These are phyloP conservation scores for Penicillium sp. DNA, from an alignment of 2,329 filamentous ascomycete species.

Conservation along the genomic window DNA sequence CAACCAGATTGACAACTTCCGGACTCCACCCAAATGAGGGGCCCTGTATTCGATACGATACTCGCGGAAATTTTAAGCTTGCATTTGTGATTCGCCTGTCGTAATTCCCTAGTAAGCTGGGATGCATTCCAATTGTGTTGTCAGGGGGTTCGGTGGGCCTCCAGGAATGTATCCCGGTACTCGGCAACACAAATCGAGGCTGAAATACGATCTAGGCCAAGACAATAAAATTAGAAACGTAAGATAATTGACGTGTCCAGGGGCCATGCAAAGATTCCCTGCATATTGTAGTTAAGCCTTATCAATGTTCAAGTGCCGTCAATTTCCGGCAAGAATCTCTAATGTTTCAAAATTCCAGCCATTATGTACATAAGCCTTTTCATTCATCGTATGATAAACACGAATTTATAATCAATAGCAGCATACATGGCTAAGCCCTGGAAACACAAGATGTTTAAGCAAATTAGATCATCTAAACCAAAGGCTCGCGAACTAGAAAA, in stretches of 20 bases:
- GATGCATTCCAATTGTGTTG: slow-evolving; percentile 26
- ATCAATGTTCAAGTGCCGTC: no score
- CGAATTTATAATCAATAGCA: neutral
- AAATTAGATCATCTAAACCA: neutral
- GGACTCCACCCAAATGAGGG: neutral
- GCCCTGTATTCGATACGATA: neutral
- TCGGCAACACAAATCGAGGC: neutral
- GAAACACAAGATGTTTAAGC: neutral
- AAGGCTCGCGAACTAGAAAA: neutral
- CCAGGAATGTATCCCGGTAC: slow-evolving; percentile 19
- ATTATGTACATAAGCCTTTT: no score
- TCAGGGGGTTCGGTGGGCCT: slow-evolving; percentile 16
- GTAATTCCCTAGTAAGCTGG: neutral
- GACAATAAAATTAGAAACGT: neutral
- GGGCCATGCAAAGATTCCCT: neutral
- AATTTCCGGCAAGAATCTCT: no score
- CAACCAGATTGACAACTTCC: neutral
- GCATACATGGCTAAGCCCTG: no score
- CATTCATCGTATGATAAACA: neutral
- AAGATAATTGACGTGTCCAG: neutral
- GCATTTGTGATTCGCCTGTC: slow-evolving; percentile 10
- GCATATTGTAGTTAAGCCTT: no score
- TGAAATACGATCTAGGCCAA: slow-evolving; percentile 7
- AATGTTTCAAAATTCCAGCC: no score
- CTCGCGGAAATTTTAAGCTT: neutral